Base-by-base conservation (phyloP, 1,139 yeast species). In the Kodamaea suecica region DNA sequence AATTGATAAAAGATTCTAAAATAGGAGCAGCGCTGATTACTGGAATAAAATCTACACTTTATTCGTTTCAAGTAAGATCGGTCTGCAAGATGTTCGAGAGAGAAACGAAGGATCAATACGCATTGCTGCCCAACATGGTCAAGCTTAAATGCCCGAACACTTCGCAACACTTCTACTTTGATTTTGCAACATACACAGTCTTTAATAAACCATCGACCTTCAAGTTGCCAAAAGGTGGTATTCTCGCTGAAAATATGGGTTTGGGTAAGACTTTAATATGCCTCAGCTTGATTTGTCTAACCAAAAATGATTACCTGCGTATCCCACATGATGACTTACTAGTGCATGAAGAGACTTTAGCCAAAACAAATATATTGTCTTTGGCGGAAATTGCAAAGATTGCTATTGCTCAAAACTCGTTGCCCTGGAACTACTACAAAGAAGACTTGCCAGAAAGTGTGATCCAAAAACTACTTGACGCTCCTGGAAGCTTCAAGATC, bases 211-310 rank as follows among this genome's bases (percentile, higher is more conserved):
- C 83, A 0, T 70, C 64, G 16, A 42, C 55, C 2, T 75, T 66
- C 46, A 43, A 48, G 14, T 57, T 76, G 3, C 80, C 84, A 0
- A 55, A 71, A 43, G 88, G 88, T 11, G 90, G 88, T 0, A 78
- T 82, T 2, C 57, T 82, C 9, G 86, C 86, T 0, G 90, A 82
- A 44, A 80, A 80, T 69, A 82, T 82, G 88, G 90, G 88, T 0
- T 57, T 80, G 12, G 90, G 90, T 0, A 82, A 82, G 50, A 81
- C 88, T 0, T 63, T 78, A 29, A 81, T 82, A 4, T 80, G 86
- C 45, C 54, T 82, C 13, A 78, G 84, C 5, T 59, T 82, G 31
- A 66, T 81, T 0, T 73, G 82, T 43, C 49, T 72, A 6, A 74
- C 87, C 0, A 76, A 71, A 42, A 61, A 55, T 47, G 82, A 80